Evolutionary conservation across 768 basidiomycete species (phyloP).

Genomic region (Nidula microcarpa): DNA sequence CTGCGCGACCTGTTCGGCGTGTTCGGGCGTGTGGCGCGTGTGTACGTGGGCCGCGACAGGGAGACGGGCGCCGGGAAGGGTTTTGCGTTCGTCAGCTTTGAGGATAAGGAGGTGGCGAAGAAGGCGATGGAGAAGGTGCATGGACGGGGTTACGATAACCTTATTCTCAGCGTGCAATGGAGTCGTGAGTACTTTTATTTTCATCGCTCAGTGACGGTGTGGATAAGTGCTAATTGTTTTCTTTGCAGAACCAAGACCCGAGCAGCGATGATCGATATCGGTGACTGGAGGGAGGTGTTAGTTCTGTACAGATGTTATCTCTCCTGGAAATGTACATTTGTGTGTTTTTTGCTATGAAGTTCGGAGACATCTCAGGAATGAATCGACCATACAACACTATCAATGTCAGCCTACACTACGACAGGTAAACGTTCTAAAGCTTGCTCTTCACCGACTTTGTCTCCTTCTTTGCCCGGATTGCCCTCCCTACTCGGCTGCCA

Average conservation of each 20-base stretch:
- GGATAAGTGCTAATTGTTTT: background rate
- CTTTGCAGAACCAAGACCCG: background rate
- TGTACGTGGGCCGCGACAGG: conserved; percentile 92
- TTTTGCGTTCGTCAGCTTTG: conserved; percentile 97
- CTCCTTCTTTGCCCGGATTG: conserved; percentile 51
- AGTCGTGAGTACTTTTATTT: conserved; percentile 41
- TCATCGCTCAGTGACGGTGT: background rate
- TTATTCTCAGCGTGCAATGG: conserved; percentile 72
- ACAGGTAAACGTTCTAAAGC: background rate
- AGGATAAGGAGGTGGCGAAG: conserved; percentile 75
- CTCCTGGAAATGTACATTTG: no score
- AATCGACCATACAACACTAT: no score
- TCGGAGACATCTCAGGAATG: no score
- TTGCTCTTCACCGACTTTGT: conserved; percentile 21
- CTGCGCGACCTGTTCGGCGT: conserved; percentile 84
- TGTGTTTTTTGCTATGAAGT: no score
- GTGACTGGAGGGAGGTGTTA: no score
- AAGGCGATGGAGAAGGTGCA: conserved; percentile 89
- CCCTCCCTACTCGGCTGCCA: conserved; percentile 75
- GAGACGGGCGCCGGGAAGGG: conserved; percentile 96
- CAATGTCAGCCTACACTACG: no score
- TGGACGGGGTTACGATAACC: conserved; percentile 88
- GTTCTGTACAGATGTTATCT: no score
- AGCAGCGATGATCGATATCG: background rate
- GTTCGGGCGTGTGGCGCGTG: conserved; percentile 84